These are phyloP conservation scores for Penstemon eatonii DNA, from an alignment of 257 asterid species.

Conservation along the genomic window DNA sequence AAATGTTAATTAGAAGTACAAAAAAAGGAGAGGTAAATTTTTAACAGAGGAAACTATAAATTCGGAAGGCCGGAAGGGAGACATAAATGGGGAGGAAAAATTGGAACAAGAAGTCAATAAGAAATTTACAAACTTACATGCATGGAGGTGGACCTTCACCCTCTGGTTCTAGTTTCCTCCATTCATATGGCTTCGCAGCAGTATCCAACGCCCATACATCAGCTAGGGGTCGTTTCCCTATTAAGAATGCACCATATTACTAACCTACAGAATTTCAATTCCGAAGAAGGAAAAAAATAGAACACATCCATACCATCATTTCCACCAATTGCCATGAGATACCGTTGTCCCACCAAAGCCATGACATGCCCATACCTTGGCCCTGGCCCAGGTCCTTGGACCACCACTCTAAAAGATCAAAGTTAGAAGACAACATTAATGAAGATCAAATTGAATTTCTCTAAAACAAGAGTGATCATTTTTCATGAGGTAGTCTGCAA, in stretches of 20 bases:
- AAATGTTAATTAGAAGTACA: constrained; percentile 16
- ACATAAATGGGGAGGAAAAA: not conserved
- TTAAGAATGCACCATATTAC: constrained; percentile 29
- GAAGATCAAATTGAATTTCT: constrained; percentile 11
- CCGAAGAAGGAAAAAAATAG: constrained; percentile 4
- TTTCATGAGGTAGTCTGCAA: constrained; percentile 18
- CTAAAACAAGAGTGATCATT: constrained; percentile 9
- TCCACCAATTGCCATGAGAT: constrained; percentile 98
- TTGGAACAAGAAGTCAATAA: not conserved
- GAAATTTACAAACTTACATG: constrained; percentile 60
- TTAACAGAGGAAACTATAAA: not conserved
- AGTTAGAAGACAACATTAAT: not conserved
- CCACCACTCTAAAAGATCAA: constrained; percentile 67
- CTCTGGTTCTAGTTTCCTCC: constrained; percentile 98
- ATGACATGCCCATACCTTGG: constrained; percentile 97
- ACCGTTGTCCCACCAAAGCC: constrained; percentile 99
- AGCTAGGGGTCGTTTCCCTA: constrained; percentile 91
- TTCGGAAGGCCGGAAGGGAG: not conserved
- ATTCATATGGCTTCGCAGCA: constrained; percentile 99
- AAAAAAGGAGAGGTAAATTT: not conserved
- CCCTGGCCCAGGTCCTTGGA: constrained; percentile 99
- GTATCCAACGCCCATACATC: constrained; percentile 99
- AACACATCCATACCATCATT: constrained; percentile 74
- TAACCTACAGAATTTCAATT: constrained; percentile 18
- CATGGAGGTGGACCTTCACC: constrained; percentile 99